Evolutionary conservation across 2,329 filamentous ascomycete species (phyloP).

Genomic region (Sclerotiophoma versabilis): DNA sequence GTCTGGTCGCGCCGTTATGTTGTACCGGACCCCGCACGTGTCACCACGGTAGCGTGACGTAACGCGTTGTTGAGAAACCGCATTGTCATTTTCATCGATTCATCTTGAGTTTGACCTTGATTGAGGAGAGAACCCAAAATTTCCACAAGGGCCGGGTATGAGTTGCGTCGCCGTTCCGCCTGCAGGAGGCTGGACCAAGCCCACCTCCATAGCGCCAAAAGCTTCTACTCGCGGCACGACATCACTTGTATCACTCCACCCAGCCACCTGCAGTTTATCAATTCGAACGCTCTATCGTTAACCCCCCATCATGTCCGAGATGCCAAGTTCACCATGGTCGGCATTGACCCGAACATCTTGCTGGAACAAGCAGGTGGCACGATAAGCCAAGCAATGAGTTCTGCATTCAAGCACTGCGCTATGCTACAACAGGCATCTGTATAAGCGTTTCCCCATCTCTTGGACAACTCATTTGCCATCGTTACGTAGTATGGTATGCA

Average conservation of each 20-base stretch:
- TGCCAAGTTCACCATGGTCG: slow-evolving; percentile 10
- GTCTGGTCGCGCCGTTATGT: too few relatives aligned
- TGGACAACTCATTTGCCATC: slow-evolving; percentile 15
- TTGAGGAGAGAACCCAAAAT: too few relatives aligned
- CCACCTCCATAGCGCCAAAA: neutral
- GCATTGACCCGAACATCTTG: slow-evolving; percentile 15
- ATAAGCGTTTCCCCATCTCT: slow-evolving; percentile 23
- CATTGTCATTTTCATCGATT: too few relatives aligned
- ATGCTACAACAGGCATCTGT: slow-evolving; percentile 35
- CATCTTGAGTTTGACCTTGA: too few relatives aligned
- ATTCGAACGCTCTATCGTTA: neutral
- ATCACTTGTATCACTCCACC: slow-evolving; percentile 2
- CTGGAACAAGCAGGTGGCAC: slow-evolving; percentile 32
- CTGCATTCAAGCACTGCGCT: slow-evolving; percentile 21
- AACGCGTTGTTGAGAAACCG: too few relatives aligned
- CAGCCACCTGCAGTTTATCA: neutral
- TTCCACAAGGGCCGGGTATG: neutral
- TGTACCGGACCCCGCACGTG: too few relatives aligned
- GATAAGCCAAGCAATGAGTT: slow-evolving; percentile 32
- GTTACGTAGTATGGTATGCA: slow-evolving; percentile 23
- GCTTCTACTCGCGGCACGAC: neutral
- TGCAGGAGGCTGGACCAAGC: neutral
- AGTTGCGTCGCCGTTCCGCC: neutral
- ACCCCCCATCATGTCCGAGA: slow-evolving; percentile 1
- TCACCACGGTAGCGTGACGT: too few relatives aligned